Percentiles rank a stretch among this genome's conserved stretches.
These are phyloP conservation scores for Hyaloscypha bicolor DNA, from an alignment of 495 filamentous ascomycete species.

Conservation along the genomic window DNA sequence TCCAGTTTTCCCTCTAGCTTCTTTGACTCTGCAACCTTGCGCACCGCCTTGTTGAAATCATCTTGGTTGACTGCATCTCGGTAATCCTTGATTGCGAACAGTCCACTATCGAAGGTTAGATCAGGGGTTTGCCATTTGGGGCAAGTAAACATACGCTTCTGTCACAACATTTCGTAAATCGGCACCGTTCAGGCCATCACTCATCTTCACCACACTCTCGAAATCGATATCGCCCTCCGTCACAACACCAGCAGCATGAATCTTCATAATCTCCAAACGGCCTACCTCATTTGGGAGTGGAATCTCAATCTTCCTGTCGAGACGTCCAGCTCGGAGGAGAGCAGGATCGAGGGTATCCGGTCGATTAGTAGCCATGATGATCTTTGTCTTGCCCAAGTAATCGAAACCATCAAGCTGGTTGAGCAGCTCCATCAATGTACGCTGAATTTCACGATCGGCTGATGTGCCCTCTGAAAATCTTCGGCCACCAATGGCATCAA, in stretches of 20 bases:
- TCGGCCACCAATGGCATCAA: slow-evolving; percentile 97
- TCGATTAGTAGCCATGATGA: slow-evolving; percentile 99
- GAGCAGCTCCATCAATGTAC: slow-evolving; percentile 97
- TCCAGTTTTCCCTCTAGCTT: slow-evolving; percentile 97
- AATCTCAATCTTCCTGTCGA: slow-evolving; percentile 99
- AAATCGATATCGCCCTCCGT: slow-evolving; percentile 97
- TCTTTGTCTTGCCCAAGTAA: slow-evolving; percentile 99
- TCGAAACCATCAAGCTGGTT: slow-evolving; percentile 99
- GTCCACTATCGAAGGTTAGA: slow-evolving; percentile 60
- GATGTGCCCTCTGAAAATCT: slow-evolving; percentile 98
- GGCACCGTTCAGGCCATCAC: slow-evolving; percentile 94
- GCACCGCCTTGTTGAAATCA: slow-evolving; percentile 97
- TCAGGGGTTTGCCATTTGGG: slow-evolving; percentile 1
- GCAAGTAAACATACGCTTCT: slow-evolving; percentile 75
- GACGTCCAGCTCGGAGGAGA: slow-evolving; percentile 85
- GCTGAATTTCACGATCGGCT: slow-evolving; percentile 97
- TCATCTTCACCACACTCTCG: slow-evolving; percentile 99
- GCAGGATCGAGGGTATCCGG: slow-evolving; percentile 98
- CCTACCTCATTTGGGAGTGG: slow-evolving; percentile 99
- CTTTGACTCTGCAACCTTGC: slow-evolving; percentile 96
- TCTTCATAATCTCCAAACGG: slow-evolving; percentile 97
- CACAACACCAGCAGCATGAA: slow-evolving; percentile 84
- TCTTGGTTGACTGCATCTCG: slow-evolving; percentile 95
- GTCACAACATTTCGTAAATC: slow-evolving; percentile 98
- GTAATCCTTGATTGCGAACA: slow-evolving; percentile 98